These are phyloP conservation scores for Penicillium paradoxum DNA, from an alignment of 495 filamentous ascomycete genomes.

Conservation along the genomic window DNA sequence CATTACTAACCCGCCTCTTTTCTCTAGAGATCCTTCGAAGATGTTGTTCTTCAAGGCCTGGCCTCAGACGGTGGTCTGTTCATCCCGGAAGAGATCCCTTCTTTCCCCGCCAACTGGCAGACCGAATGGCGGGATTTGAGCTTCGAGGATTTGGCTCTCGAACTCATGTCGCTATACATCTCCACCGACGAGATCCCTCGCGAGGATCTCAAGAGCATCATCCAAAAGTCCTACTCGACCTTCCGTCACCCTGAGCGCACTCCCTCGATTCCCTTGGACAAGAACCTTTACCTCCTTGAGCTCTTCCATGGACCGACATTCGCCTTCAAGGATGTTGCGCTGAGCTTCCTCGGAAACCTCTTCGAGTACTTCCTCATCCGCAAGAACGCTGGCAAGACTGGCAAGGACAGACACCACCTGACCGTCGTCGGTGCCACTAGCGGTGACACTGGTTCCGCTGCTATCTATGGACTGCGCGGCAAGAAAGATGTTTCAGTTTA, in stretches of 20 bases:
- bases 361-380: constrained; percentile 93
- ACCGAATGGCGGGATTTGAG: constrained; percentile 67
- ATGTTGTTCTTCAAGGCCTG: constrained; percentile 85
- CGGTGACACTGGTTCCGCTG: constrained; percentile 91
- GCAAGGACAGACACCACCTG: constrained; percentile 71
- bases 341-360: constrained; percentile 89
- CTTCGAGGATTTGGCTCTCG: constrained; percentile 67
- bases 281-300: constrained; percentile 78
- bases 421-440: constrained; percentile 89
- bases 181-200: constrained; percentile 73
- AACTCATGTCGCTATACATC: constrained; percentile 75
- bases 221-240: constrained; percentile 73
- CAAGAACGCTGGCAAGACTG: constrained; percentile 70
- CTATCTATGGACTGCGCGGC: constrained; percentile 93
- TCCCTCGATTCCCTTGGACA: constrained; percentile 64
- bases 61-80: constrained; percentile 86
- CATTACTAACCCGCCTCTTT: no score
- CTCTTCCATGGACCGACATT: constrained; percentile 98
- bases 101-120: constrained; percentile 12
- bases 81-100: constrained; percentile 77
- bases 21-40: constrained; percentile 63
- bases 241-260: constrained; percentile 74
- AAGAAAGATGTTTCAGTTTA: constrained; percentile 94
- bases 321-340: constrained; percentile 80
- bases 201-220: constrained; percentile 73